Conservation (phyloP, 768 basidiomycete species). For the Brasilioporus rufonigricans region DNA sequence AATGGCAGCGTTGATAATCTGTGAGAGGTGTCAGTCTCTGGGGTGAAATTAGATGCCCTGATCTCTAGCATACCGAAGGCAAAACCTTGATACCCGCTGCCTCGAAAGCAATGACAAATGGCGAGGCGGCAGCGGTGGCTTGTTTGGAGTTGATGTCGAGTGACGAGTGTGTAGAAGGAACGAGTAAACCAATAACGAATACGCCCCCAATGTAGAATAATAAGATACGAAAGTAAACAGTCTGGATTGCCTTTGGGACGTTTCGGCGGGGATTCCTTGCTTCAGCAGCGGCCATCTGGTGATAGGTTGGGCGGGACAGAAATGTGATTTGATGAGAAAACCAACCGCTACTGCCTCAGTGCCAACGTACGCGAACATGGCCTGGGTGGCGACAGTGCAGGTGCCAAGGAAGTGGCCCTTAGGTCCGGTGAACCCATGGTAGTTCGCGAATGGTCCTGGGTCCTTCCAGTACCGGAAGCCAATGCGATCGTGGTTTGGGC, state of each 20-base stretch:
- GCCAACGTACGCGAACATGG: no score
- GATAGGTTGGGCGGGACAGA: not conserved
- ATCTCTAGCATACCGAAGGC: no score
- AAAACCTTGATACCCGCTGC: no score
- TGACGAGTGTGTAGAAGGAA: no score
- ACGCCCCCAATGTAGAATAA: conserved; percentile 2
- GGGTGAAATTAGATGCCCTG: no score
- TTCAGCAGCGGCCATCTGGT: conserved; percentile 1
- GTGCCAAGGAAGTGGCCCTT: conserved; percentile 3
- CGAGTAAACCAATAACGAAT: no score
- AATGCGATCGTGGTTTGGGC: conserved; percentile 1
- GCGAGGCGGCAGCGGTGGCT: no score
- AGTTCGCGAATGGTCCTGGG: no score
- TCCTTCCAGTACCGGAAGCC: conserved; percentile 42
- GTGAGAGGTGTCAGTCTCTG: not conserved
- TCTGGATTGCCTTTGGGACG: conserved; percentile 1
- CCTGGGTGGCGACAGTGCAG: not conserved
- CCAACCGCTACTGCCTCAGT: not conserved
- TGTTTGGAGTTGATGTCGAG: no score
- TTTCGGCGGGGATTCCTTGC: no score
- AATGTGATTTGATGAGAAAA: not conserved
- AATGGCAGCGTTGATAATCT: conserved; percentile 4
- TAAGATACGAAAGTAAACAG: not conserved
- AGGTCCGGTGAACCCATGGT: not conserved
- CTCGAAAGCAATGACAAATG: no score